Percentiles rank a stretch among this genome's conserved stretches.
These are phyloP conservation scores for Ogataea chonburiensis DNA, from an alignment of 805 yeast species.

Conservation along the genomic window DNA sequence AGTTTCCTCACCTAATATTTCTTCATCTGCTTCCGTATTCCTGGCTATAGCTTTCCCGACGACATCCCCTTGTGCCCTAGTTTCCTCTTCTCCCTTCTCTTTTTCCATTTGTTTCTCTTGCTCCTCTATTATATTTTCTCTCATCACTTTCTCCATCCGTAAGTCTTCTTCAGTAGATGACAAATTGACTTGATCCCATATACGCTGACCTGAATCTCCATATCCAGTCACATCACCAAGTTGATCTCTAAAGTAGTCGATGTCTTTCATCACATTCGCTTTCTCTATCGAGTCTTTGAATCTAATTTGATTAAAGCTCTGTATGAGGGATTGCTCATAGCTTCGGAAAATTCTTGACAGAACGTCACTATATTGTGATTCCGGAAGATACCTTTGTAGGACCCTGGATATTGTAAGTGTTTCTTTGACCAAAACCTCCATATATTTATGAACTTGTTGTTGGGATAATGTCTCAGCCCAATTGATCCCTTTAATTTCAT, in stretches of 20 bases:
- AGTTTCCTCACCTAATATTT: too few relatives aligned
- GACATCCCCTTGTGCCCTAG: too few relatives aligned
- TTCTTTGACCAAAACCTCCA: slow-evolving; percentile 66
- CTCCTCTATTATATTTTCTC: slow-evolving; percentile 29
- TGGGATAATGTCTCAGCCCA: slow-evolving; percentile 47
- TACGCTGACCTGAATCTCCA: slow-evolving; percentile 58
- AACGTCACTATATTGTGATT: slow-evolving; percentile 43
- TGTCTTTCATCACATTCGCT: slow-evolving; percentile 55
- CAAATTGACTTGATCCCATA: slow-evolving; percentile 59
- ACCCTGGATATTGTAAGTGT: slow-evolving; percentile 63
- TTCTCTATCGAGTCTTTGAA: slow-evolving; percentile 53
- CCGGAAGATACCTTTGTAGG: slow-evolving; percentile 55
- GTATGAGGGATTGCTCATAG: slow-evolving; percentile 55
- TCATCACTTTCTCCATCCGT: slow-evolving; percentile 47
- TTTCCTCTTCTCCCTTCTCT: too few relatives aligned
- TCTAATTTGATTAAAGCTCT: slow-evolving; percentile 48
- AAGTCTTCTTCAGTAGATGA: slow-evolving; percentile 50
- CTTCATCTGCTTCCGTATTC: too few relatives aligned
- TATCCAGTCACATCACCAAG: slow-evolving; percentile 57
- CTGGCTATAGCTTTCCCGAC: too few relatives aligned
- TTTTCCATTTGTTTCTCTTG: too few relatives aligned
- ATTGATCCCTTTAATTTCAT: slow-evolving; percentile 45
- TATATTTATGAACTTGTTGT: slow-evolving; percentile 56
- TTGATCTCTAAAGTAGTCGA: slow-evolving; percentile 63
- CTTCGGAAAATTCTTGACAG: slow-evolving; percentile 53